A percentile compares a stretch with the other conserved stretches of the same genome.
phyloP scores from a whole-genome alignment of 176 grass and related monocot species.

The Stipa capillata region DNA sequence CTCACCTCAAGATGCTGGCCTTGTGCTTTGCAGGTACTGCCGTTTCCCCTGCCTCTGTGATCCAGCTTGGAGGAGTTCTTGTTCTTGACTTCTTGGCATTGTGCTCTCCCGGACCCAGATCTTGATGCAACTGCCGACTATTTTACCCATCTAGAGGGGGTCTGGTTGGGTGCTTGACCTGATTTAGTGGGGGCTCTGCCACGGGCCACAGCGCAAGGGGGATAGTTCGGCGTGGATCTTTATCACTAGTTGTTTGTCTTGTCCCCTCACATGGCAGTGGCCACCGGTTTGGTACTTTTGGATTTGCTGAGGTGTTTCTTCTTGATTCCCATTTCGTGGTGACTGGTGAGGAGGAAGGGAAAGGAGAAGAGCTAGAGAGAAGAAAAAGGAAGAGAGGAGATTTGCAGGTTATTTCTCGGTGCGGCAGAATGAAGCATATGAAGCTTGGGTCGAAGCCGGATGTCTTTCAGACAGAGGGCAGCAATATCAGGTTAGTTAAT shows the following conservation, averaged over 20 bases:
- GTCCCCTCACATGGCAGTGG: constrained; percentile 31
- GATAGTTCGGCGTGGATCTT: constrained; percentile 36
- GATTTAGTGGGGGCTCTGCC: constrained; percentile 47
- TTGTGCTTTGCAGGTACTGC: constrained; percentile 56
- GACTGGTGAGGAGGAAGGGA: not conserved
- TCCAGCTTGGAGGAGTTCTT: constrained; percentile 30
- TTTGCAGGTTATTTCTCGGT: constrained; percentile 1
- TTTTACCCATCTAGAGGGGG: constrained; percentile 54
- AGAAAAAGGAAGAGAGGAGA: not conserved
- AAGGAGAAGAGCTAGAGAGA: constrained; percentile 10
- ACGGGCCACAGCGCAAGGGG: constrained; percentile 25
- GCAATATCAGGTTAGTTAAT: constrained; percentile 61
- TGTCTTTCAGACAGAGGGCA: constrained; percentile 76
- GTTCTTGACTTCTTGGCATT: constrained; percentile 40
- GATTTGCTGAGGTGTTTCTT: constrained; percentile 43
- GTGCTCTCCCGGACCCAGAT: constrained; percentile 44
- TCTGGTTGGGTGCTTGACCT: constrained; percentile 11
- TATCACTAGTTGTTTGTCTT: constrained; percentile 44
- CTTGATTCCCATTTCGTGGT: constrained; percentile 11
- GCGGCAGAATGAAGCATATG: constrained; percentile 91
- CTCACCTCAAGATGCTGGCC: constrained; percentile 60
- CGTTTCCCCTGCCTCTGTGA: constrained; percentile 26
- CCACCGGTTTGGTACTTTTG: constrained; percentile 42
- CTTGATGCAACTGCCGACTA: constrained; percentile 31
- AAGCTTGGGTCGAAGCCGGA: constrained; percentile 98